These are phyloP conservation scores for Lotus japonicus DNA, from an alignment of 306 rosid species.

Conservation along the genomic window DNA sequence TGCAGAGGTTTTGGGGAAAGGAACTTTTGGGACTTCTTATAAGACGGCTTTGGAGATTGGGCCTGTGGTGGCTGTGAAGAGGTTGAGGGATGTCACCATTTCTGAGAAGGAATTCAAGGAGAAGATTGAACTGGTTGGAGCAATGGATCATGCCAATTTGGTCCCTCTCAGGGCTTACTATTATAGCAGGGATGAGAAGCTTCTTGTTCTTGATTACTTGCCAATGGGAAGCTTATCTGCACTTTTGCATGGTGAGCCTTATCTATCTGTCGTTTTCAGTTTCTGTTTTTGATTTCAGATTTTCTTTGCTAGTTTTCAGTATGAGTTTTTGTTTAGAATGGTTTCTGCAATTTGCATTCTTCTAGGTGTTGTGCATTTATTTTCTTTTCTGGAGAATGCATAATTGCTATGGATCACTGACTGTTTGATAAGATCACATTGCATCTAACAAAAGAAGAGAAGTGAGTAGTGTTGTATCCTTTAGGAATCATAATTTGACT, in stretches of 20 bases:
- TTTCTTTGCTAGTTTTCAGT: constrained; percentile 8
- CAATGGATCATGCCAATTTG: constrained; percentile 57
- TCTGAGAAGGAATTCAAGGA: constrained; percentile 56
- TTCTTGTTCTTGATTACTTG: constrained; percentile 69
- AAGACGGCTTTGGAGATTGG: constrained; percentile 61
- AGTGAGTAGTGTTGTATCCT: neutral
- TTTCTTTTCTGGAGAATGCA: neutral
- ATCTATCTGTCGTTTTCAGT: neutral
- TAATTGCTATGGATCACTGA: neutral
- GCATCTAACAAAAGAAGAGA: neutral
- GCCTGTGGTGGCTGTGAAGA: constrained; percentile 55
- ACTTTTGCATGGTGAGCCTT: constrained; percentile 51
- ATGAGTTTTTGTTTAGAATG: neutral
- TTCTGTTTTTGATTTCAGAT: neutral
- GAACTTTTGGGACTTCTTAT: constrained; percentile 60
- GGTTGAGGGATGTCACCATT: constrained; percentile 53
- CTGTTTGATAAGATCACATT: neutral
- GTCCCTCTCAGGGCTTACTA: constrained; percentile 69
- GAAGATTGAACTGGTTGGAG: constrained; percentile 52
- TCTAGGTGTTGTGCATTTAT: neutral
- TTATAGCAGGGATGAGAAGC: constrained; percentile 61
- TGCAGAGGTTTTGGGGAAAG: constrained; percentile 71
- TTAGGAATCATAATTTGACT: neutral
- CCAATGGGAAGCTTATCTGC: constrained; percentile 70
- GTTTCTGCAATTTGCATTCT: neutral